A percentile compares a stretch with the other conserved stretches of the same genome.
Conservation (phyloP, 805 yeast species). For the Saturnispora saitoi region DNA sequence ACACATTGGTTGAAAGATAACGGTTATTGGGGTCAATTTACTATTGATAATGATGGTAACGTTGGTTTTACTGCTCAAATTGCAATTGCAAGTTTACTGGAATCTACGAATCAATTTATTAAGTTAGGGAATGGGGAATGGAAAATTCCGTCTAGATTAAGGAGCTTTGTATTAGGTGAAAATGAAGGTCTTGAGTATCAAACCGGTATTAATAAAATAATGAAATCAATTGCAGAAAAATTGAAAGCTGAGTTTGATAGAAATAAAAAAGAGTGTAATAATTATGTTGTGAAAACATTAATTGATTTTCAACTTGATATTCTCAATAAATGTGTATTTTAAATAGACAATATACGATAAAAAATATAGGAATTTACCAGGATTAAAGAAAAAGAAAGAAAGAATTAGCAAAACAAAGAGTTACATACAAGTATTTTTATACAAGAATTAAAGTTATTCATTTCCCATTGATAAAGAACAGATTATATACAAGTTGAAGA, state of each 20-base stretch:
- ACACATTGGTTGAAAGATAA: neutral
- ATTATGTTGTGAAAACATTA: neutral
- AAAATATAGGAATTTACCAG: neutral
- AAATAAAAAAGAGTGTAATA: neutral
- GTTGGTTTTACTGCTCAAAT: neutral
- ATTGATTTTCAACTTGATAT: neutral
- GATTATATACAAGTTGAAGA: neutral
- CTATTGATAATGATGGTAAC: neutral
- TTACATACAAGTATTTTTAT: neutral
- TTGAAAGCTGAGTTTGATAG: neutral
- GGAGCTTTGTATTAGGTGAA: neutral
- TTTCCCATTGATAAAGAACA: neutral
- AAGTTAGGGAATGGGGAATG: neutral
- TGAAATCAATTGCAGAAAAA: neutral
- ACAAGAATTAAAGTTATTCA: neutral
- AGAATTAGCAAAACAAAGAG: constrained; percentile 3
- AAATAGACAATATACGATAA: neutral
- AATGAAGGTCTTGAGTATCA: neutral
- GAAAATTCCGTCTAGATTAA: neutral
- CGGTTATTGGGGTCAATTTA: constrained; percentile 1
- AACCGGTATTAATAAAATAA: neutral
- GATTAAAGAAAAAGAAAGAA: neutral
- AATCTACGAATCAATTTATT: neutral
- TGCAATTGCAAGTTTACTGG: neutral
- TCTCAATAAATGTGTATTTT: neutral